Base-by-base conservation (phyloP, 2,329 filamentous ascomycete genomes). In the Xylaria sp. region DNA sequence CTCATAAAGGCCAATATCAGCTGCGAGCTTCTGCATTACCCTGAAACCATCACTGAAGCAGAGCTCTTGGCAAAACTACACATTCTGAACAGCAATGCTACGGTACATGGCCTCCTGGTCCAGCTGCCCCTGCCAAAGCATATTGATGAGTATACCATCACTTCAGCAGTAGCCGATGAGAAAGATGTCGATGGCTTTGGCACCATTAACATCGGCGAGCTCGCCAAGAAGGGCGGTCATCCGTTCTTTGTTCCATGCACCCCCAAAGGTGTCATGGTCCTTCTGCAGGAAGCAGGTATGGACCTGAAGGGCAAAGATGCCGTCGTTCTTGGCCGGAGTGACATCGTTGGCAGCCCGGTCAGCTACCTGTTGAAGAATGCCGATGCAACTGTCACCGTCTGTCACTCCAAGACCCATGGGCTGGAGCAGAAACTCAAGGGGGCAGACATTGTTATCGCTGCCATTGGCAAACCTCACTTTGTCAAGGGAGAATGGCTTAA, bases 181-280 rank as follows among this genome's bases (percentile, higher is more conserved):
- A 99, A 99, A 77, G 94, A 99, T 78, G 94, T 99, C 47, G 94
- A 99, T 75, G 94, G 94, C 48, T 99, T 99, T 69, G 93, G 94
- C 52, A 88, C 91, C 52, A 83, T 82, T 68, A 99, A 97, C 77
- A 97, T 99, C 70, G 94, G 94, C 62, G 93, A 97, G 78, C 83
- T 99, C 65, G 92, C 94, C 66, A 99, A 99, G 83, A 87, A 92
- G 66, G 93, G 94, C 46, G 94, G 94, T 41, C 85, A 84, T 62
- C 94, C 94, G 43, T 81, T 91, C 58, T 99, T 99, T 76, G 85
- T 90, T 40, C 94, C 94, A 43, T 99, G 94, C 81, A 99, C 94
- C 1, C 94, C 94, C 48, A 93, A 97, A 78, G 94, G 94, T 68
- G 90, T 97, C 69, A 97, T 99, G 92, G 89, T 90, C 39, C 81